These are phyloP conservation scores for Plasmodium vinckei DNA, from an alignment of 169 alveolate species.

Conservation along the genomic window DNA sequence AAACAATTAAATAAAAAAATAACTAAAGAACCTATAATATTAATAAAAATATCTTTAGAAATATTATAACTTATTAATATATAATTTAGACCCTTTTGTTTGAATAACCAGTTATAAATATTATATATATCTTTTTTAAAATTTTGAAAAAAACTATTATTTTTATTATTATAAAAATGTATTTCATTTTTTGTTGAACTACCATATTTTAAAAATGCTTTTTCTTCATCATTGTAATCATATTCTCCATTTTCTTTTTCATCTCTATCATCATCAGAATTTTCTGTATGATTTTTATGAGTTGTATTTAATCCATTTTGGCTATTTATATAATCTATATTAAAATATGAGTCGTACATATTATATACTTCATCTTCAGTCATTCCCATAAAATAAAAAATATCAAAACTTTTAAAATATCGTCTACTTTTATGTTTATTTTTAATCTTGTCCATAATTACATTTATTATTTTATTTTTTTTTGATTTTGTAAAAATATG, in stretches of 20 bases:
- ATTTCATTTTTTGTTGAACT: background rate
- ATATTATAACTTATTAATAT: conserved; percentile 23
- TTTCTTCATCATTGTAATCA: background rate
- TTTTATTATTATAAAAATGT: background rate
- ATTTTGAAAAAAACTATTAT: background rate
- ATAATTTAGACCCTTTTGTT: conserved; percentile 33
- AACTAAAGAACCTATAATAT: conserved; percentile 9
- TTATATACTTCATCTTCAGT: conserved; percentile 26
- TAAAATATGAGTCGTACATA: conserved; percentile 29
- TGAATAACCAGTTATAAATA: conserved; percentile 17
- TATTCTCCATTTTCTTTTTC: background rate
- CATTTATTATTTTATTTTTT: conserved; percentile 40
- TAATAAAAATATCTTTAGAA: conserved; percentile 10
- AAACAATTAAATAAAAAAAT: conserved; percentile 1
- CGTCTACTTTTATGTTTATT: conserved; percentile 12
- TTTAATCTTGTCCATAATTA: conserved; percentile 21
- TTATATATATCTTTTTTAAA: conserved; percentile 28
- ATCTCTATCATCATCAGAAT: background rate
- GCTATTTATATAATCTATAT: background rate
- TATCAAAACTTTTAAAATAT: conserved; percentile 35
- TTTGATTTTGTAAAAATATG: conserved; percentile 17
- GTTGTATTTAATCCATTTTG: background rate
- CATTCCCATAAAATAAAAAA: conserved; percentile 35
- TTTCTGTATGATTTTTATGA: background rate
- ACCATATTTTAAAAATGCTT: background rate